A percentile compares a stretch with the other conserved stretches of the same genome.
Conservation (phyloP, 352 stramenopile genomes). For the Globisporangium rhizosaccharum region DNA sequence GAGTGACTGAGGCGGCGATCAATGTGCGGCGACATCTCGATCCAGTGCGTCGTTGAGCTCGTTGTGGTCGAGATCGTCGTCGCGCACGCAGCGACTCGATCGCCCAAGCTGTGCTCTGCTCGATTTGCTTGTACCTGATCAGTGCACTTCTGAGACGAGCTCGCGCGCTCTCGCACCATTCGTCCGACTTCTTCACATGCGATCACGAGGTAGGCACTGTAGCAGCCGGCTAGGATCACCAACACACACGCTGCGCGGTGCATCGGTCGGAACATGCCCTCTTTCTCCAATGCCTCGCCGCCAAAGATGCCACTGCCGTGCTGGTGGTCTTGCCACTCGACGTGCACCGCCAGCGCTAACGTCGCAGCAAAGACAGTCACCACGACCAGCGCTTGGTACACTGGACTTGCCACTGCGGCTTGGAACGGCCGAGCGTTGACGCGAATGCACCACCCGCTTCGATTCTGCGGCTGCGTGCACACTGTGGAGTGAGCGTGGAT, state of each 20-base stretch:
- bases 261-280: slow-evolving; percentile 15
- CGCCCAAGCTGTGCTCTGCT: too few relatives aligned
- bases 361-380: slow-evolving; percentile 2
- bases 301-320: slow-evolving; percentile 10
- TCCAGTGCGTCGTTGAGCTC: too few relatives aligned
- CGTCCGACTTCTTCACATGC: slow-evolving; percentile 9
- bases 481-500: neutral
- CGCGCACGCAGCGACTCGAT: too few relatives aligned
- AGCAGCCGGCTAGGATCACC: slow-evolving; percentile 8
- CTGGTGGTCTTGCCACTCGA: slow-evolving; percentile 20
- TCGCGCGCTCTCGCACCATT: too few relatives aligned
- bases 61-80: too few relatives aligned
- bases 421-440: slow-evolving; percentile 22
- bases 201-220: slow-evolving; percentile 10
- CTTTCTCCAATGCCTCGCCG: slow-evolving; percentile 1
- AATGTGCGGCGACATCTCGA: too few relatives aligned
- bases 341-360: slow-evolving; percentile 11
- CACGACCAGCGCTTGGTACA: slow-evolving; percentile 7
- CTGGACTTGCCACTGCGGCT: slow-evolving; percentile 2
- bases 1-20: too few relatives aligned
- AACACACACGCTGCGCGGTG: slow-evolving; percentile 10
- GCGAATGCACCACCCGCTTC: slow-evolving; percentile 8
- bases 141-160: too few relatives aligned
- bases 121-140: too few relatives aligned
- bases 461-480: slow-evolving; percentile 10